Evolutionary conservation across 495 filamentous ascomycete species (phyloP).

Genomic region (Penicillium roqueforti): DNA sequence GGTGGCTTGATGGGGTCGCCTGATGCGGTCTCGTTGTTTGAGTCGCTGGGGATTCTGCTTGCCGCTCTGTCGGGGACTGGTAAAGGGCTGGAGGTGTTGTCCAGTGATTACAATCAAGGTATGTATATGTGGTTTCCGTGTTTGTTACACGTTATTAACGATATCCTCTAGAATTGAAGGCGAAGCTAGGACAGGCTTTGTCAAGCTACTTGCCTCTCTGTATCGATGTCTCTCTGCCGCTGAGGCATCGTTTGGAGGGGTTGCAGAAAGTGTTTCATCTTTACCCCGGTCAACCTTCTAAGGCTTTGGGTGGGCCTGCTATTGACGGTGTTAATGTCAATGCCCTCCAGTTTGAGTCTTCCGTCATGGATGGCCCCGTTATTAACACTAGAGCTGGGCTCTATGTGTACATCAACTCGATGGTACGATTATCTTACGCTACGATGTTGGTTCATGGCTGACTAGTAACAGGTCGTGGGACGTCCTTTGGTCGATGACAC

Average conservation of each 20-base stretch:
- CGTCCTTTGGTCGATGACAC: constrained; percentile 80
- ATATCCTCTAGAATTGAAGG: constrained; percentile 30
- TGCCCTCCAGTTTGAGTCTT: constrained; percentile 46
- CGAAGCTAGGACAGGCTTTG: constrained; percentile 39
- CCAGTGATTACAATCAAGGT: constrained; percentile 36
- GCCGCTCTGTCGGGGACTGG: constrained; percentile 38
- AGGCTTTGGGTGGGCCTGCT: constrained; percentile 34
- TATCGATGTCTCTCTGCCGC: constrained; percentile 36
- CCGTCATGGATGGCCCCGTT: constrained; percentile 61
- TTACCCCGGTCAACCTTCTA: constrained; percentile 35
- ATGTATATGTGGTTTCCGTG: not conserved
- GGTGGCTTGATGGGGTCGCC: constrained; percentile 36
- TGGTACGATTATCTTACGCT: constrained; percentile 45
- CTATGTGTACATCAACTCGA: constrained; percentile 85
- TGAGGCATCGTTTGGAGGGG: constrained; percentile 40
- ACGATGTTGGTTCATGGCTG: constrained; percentile 20
- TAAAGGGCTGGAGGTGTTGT: constrained; percentile 39
- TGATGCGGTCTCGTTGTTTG: constrained; percentile 43
- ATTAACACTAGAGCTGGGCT: constrained; percentile 82
- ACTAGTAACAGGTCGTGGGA: constrained; percentile 62
- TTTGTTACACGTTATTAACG: constrained; percentile 1
- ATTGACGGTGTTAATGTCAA: constrained; percentile 44
- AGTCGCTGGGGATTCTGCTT: constrained; percentile 43
- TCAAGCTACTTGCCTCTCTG: constrained; percentile 42
- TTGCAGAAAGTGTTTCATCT: constrained; percentile 46